Base-by-base conservation (phyloP, 2,329 filamentous ascomycete species). In the Basipetospora chlamydospora region DNA sequence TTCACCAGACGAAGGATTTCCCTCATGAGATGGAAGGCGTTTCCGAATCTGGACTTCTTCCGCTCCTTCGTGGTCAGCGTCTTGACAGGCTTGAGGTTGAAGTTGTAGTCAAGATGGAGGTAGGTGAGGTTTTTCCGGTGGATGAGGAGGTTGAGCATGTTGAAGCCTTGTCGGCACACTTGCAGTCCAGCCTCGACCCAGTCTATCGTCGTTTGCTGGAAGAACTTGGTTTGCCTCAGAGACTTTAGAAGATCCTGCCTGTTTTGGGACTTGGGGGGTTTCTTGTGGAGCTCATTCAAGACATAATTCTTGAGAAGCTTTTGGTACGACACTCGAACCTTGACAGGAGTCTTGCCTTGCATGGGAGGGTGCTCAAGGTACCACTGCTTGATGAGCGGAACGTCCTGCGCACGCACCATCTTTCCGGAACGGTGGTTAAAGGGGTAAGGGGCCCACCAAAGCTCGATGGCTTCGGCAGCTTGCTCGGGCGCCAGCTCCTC, bases 131-230 rank as follows among this genome's bases (percentile, higher is more conserved):
- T 98, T 68, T 98, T 98, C 50, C 90, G 80, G 54, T 98, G 90
- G 46, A 98, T 98, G 46, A 98, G 66, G 37, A 98, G 67, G 51
- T 98, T 98, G 41, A 98, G 67, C 88, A 98, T 98, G 61, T 98
- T 98, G 68, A 95, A 98, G 38, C 90, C 90, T 56, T 98, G 90
- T 35, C 90, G 77, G 56, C 90, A 98, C 43, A 98, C 90, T 61
- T 98, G 92, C 52, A 98, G 70, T 62, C 92, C 90, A 48, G 92
- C 90, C 63, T 98, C 90, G 28, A 98, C 90, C 90, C 90, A 98
- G 56, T 98, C 90, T 44, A 98, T 96, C 7, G 85, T 94, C 3
- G 90, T 98, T 59, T 96, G 90, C 59, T 98, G 92, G 70, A 98
- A 98, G 64, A 98, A 98, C 53, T 98, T 98, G 33, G 90, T 98